Base-by-base conservation (phyloP, 305 asterid species). In the Galium porrigens region DNA sequence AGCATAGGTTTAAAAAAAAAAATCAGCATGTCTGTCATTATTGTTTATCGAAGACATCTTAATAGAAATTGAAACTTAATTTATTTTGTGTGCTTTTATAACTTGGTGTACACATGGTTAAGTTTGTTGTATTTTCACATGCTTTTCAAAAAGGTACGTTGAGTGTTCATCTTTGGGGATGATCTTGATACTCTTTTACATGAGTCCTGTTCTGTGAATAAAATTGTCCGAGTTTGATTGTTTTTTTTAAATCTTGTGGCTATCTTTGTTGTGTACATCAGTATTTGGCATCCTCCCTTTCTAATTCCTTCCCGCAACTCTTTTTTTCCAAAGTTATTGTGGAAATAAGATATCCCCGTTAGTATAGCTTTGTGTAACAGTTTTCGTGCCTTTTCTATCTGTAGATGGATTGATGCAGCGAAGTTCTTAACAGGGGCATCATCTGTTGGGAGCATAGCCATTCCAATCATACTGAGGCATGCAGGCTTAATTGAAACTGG, bases 371-470 rank as follows among this genome's bases (percentile, higher is more conserved):
- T 7, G 1, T 9, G 36, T 70, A 33, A 57, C 8, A 49, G 3
- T 44, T 1, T 60, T 48, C 18, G 11, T 3, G 12, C 30, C 57
- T 60, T 6, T 27, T 17, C 33, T 22, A 7, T 14, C n/a, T 70
- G 75, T 81, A 88, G 98, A 51, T 91, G 98, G 98, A 78, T 85
- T 41, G 91, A 85, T 68, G 96, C 92, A 22, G 98, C 98, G 27
- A 91, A 91, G 76, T 91, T 91, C 75, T 69, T 85, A 48, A 91
- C 98, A 1, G 98, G 98, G 54, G 98, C 98, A 30, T 91, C 98
- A 20, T 88, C 89, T 27, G 98, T 88, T 34, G 98, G 98, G 66
- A 91, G 96, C 74, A 37, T 91, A 69, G 98, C 98, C 68, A 88
- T 88, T 57, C 98, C 98, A 68, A 80, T 88, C 66, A 88, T 91